These are phyloP conservation scores for Penicilliopsis zonata DNA, from an alignment of 495 filamentous ascomycete genomes.

Conservation along the genomic window DNA sequence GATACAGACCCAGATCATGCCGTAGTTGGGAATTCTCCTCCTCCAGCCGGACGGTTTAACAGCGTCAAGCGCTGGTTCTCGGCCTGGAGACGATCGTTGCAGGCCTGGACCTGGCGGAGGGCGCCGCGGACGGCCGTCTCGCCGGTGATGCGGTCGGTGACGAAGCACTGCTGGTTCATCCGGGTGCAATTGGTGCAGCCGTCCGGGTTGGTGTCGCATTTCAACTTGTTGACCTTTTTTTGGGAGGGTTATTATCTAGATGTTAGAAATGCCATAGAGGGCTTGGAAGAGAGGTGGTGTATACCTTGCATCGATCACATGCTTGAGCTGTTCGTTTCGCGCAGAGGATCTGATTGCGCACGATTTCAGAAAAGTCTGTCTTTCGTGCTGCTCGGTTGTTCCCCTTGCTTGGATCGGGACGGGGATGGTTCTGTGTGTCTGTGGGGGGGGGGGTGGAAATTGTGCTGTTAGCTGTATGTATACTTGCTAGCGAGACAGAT, in stretches of 20 bases:
- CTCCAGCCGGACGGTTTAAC: not conserved
- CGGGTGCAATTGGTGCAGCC: slow-evolving; percentile 68
- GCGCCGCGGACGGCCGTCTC: slow-evolving; percentile 61
- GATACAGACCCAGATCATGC: not conserved
- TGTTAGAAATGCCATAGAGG: slow-evolving; percentile 1
- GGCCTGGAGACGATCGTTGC: not conserved
- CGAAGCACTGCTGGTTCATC: slow-evolving; percentile 59
- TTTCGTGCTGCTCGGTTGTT: no score
- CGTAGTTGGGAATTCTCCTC: not conserved
- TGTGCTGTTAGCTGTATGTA: no score
- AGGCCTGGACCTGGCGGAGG: not conserved
- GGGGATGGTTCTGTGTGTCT: no score
- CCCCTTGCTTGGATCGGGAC: slow-evolving; percentile 6
- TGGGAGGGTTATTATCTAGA: not conserved
- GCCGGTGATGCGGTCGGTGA: slow-evolving; percentile 80
- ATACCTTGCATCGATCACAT: slow-evolving; percentile 84
- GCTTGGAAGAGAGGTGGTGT: slow-evolving; percentile 7
- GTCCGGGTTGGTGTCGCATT: slow-evolving; percentile 60
- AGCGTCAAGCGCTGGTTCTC: not conserved
- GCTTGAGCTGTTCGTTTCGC: slow-evolving; percentile 72
- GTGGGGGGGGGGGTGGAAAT: no score
- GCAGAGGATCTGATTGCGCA: slow-evolving; percentile 49
- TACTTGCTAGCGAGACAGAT: no score
- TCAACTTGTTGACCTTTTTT: slow-evolving; percentile 77
- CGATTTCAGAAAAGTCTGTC: slow-evolving; percentile 56